Evolutionary conservation across 495 filamentous ascomycete genomes (phyloP).

Genomic region (Aspergillus diversus): DNA sequence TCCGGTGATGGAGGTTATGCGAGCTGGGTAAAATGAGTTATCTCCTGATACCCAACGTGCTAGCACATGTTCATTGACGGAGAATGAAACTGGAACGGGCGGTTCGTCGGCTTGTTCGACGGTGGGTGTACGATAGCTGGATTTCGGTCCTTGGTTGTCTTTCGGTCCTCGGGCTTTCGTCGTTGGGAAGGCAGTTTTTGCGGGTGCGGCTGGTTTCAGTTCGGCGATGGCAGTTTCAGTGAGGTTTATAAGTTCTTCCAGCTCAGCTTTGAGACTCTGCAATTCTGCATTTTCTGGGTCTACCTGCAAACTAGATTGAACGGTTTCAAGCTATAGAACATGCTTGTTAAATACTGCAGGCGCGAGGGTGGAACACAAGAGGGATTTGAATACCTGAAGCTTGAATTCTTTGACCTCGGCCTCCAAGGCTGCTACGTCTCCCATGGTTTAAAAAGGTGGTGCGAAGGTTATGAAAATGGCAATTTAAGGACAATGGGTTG

Average conservation of each 20-base stretch:
- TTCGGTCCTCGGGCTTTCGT: constrained; percentile 70
- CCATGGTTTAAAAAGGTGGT: constrained; percentile 47
- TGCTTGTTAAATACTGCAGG: constrained; percentile 12
- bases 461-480: neutral
- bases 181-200: constrained; percentile 47
- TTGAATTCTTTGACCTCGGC: constrained; percentile 81
- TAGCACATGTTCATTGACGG: constrained; percentile 87
- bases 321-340: constrained; percentile 71
- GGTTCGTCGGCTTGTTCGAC: constrained; percentile 48
- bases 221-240: constrained; percentile 81
- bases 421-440: constrained; percentile 67
- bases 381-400: constrained; percentile 63
- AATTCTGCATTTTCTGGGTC: constrained; percentile 85
- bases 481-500: neutral
- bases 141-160: constrained; percentile 70
- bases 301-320: constrained; percentile 73
- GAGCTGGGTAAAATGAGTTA: constrained; percentile 86
- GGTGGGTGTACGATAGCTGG: constrained; percentile 50
- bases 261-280: constrained; percentile 75
- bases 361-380: neutral
- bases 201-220: constrained; percentile 55
- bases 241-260: constrained; percentile 81
- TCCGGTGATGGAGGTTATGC: constrained; percentile 91
- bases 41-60: constrained; percentile 92
- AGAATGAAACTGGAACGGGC: constrained; percentile 59